Base-by-base conservation (phyloP, 345 rosid genomes). In the Rhizophora apiculata region DNA sequence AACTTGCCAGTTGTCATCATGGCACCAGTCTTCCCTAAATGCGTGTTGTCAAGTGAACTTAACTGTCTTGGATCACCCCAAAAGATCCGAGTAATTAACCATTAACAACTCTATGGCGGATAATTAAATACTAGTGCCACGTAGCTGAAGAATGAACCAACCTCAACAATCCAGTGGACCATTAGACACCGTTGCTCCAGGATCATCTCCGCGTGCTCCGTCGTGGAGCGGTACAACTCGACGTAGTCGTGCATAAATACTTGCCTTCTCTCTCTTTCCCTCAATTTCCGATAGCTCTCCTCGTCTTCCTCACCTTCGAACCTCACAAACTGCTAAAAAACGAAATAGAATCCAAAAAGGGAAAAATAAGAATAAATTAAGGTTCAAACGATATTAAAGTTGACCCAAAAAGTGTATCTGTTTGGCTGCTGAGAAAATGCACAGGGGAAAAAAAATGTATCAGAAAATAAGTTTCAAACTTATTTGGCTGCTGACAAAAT, bases 131-230 rank as follows among this genome's bases (percentile, higher is more conserved):
- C 1, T 39, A 6, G 20, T 19, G 58, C 51, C 43, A 78, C 48
- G 48, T 36, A 49, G 63, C 31, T 43, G 7, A 29, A 54, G 53
- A 29, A 61, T 43, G 31, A 63, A 59, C 80, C 79, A 63, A 93
- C 98, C 96, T 94, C 87, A 69, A 87, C 79, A 53, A 94, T 91
- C 98, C 98, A 94, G 69, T 84, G 86, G 65, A 89, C 80, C 89
- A 94, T 88, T 66, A 49, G 74, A 13, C 77, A 80, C 62, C 98
- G 89, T 72, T 88, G 88, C 69, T 80, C 82, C 65, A 83, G 70
- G 65, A 89, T 73, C 75, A 80, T 65, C 60, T 82, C 89, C 46
- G 89, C 85, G 72, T 62, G 65, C 55, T 89, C 86, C 67, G 84
- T 85, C 11, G 69, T 76, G 68, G 84, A 75, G 59, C 73, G 68